phyloP scores from a whole-genome alignment of 2,329 filamentous ascomycete species.

The Ophiostoma perfectum region DNA sequence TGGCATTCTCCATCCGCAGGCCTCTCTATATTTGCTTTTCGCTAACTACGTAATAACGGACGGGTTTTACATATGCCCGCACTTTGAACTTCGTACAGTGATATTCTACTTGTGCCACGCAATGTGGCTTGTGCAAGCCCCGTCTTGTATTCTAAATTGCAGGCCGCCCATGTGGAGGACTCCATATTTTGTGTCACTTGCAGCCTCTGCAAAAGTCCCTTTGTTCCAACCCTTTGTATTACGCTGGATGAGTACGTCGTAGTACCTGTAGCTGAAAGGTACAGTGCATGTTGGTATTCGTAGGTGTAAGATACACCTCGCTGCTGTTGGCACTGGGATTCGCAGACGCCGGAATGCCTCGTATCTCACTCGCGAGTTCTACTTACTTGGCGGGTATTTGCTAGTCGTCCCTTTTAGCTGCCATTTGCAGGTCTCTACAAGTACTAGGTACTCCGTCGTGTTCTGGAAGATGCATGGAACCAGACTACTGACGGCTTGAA shows the following conservation, averaged over 20 bases:
- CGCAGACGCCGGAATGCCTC: too few relatives aligned
- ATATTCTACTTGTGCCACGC: neutral
- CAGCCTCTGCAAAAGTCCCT: neutral
- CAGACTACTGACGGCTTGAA: neutral
- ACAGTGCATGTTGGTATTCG: too few relatives aligned
- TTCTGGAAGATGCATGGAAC: conserved; percentile 1
- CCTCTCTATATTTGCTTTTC: neutral
- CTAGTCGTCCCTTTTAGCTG: too few relatives aligned
- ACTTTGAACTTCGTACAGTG: neutral
- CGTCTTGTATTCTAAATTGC: conserved; percentile 2
- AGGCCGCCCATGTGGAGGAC: conserved; percentile 8
- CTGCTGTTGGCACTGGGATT: too few relatives aligned
- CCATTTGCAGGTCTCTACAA: too few relatives aligned
- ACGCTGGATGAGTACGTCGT: neutral
- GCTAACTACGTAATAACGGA: neutral
- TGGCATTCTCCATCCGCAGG: neutral
- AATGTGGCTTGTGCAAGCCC: neutral
- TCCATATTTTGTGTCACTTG: conserved; percentile 10
- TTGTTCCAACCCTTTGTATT: neutral
- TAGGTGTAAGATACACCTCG: too few relatives aligned
- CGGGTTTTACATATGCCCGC: neutral
- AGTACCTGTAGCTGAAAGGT: too few relatives aligned
- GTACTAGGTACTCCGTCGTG: neutral
- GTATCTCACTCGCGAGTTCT: too few relatives aligned
- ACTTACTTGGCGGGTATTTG: too few relatives aligned